Evolutionary conservation across 306 rosid species (phyloP), one percentile per base, ranked within the genome.

Genomic region (Lathyrus oleraceus): DNA sequence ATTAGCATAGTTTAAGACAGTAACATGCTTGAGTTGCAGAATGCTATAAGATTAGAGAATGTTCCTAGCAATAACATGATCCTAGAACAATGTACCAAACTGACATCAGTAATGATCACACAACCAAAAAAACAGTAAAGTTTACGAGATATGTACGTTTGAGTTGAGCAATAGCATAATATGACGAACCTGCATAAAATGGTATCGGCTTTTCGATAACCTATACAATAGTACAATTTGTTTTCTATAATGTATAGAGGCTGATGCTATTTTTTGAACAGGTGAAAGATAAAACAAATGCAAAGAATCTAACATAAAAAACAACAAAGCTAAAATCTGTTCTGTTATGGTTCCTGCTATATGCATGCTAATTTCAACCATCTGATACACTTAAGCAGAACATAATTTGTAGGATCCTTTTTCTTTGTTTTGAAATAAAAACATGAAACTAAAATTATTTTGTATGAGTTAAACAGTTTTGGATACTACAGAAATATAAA

Each of bases 101-200:
- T 48, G 23, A 48, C 54, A 48, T 61, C 45, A 67, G 47, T 25
- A 28, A 27, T 16, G 58, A 52, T 38, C 39, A 51, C 17, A 12
- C 17, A 58, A 45, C 27, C 25, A 5, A 38, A 61, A 61, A 72
- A 61, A 28, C 59, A 43, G 2, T 17, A 3, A 61, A 36, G 12
- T 47, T 35, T n/a, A 20, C 40, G 60, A 69, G 44, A 43, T 77
- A 8, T 32, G 9, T 67, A 10, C 15, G 47, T 49, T 21, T n/a
- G 15, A 32, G 21, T 23, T 32, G 23, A 21, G 44, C 13, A 44
- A 58, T 19, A 44, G 69, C 61, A n/a, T 35, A 27, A 40, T 9
- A 25, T 36, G 49, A 58, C 58, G 53, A 49, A 63, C 45, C 39
- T 52, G 17, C 48, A 70, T 58, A 64, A 13, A 54, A 43, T 64